Percentiles rank a stretch among this genome's conserved stretches.
Evolutionary conservation across 176 grass and related monocot genomes (phyloP).

Genomic region (Carex scoparia): DNA sequence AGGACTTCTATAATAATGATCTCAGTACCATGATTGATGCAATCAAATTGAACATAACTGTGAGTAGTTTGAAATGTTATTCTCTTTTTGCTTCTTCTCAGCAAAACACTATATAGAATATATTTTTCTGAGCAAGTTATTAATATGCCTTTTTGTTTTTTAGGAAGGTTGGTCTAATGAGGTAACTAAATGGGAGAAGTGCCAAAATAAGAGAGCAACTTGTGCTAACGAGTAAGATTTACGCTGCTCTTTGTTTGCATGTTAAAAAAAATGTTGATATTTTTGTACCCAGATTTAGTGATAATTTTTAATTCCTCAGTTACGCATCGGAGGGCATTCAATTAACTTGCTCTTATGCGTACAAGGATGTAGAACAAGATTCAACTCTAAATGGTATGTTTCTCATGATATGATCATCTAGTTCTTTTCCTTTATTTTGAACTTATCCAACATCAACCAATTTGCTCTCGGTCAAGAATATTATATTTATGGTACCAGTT

Average conservation of each 20-base stretch:
- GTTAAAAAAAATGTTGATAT: neutral
- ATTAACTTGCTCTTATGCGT: slow-evolving; percentile 75
- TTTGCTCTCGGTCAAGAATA: neutral
- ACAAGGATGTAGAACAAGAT: slow-evolving; percentile 75
- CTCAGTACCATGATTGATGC: slow-evolving; percentile 59
- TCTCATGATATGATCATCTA: slow-evolving; percentile 1
- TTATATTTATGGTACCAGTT: neutral
- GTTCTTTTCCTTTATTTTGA: neutral
- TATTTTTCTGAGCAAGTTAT: neutral
- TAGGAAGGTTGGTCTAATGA: slow-evolving; percentile 71
- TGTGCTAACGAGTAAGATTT: slow-evolving; percentile 67
- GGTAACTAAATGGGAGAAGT: slow-evolving; percentile 56
- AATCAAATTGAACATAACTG: slow-evolving; percentile 71
- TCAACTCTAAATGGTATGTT: slow-evolving; percentile 54
- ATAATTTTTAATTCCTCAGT: slow-evolving; percentile 30
- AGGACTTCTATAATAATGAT: slow-evolving; percentile 61
- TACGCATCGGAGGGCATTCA: slow-evolving; percentile 77
- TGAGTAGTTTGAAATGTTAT: slow-evolving; percentile 28
- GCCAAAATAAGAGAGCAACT: slow-evolving; percentile 49
- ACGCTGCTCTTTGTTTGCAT: neutral
- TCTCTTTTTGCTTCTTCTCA: neutral
- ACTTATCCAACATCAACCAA: neutral
- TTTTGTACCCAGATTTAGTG: neutral
- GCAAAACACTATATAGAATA: neutral
- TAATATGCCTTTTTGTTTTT: slow-evolving; percentile 2